Conservation (phyloP, 2,329 filamentous ascomycete genomes). For the Monosporascus sp. region DNA sequence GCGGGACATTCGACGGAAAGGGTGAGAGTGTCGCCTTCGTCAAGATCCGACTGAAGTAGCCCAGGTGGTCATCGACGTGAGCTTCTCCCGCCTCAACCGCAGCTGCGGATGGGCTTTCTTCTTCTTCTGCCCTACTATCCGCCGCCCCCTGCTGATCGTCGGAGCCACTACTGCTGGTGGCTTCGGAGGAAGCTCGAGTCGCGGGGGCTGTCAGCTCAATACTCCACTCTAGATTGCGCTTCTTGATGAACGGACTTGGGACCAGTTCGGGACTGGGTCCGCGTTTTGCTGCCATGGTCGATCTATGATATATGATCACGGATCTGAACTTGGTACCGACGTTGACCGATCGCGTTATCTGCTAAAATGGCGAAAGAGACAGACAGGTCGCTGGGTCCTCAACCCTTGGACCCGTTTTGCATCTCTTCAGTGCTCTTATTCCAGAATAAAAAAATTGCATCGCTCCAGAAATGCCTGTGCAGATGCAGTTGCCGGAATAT, state of each 20-base stretch:
- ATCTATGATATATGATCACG: no score
- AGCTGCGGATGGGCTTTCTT: slow-evolving; percentile 23
- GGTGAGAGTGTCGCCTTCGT: slow-evolving; percentile 18
- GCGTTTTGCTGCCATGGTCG: slow-evolving; percentile 27
- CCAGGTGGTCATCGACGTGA: slow-evolving; percentile 34
- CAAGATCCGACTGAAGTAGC: slow-evolving; percentile 33
- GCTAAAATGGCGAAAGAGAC: no score
- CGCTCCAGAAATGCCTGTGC: no score
- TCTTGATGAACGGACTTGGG: slow-evolving; percentile 43
- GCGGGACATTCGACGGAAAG: slow-evolving; percentile 19
- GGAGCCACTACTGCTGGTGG: slow-evolving; percentile 7
- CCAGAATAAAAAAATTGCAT: no score
- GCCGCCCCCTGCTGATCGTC: slow-evolving; percentile 4
- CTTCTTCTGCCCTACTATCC: slow-evolving; percentile 1
- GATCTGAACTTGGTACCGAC: no score
- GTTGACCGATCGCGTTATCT: no score
- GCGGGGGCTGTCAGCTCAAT: slow-evolving; percentile 21
- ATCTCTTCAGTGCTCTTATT: no score
- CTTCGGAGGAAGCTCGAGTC: slow-evolving; percentile 1
- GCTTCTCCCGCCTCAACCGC: slow-evolving; percentile 36
- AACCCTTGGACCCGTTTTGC: no score
- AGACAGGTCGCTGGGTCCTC: no score
- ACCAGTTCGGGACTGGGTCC: slow-evolving; percentile 30
- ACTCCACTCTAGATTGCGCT: slow-evolving; percentile 40
- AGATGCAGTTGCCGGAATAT: no score